Evolutionary conservation across 2,329 filamentous ascomycete species (phyloP), one percentile per base, ranked within the genome.

Genomic region (Exserohilum turcica): DNA sequence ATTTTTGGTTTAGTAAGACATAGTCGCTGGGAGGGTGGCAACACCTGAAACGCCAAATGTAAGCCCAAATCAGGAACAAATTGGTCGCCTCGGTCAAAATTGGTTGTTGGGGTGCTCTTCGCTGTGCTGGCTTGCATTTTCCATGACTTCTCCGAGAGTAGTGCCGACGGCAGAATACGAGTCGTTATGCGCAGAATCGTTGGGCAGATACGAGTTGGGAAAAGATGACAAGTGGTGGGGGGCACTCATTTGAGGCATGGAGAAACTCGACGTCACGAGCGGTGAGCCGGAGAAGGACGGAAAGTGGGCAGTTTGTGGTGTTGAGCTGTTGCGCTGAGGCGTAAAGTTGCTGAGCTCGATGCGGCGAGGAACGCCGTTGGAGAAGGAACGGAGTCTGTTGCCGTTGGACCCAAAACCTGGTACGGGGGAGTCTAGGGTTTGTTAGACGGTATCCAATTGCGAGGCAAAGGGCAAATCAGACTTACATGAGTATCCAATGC

Each of bases 261-360:
- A 63, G 42, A 64, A 73, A 50, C 66, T 72, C 43, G 73, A 65
- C 3, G 73, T 72, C 9, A 68, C 63, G n/a, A 77, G 69, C 10
- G 74, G 74, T 36, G 74, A 75, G 53, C 69, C 68, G 10, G 73
- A 70, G 54, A 75, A 77, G 10, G 69, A 75, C 15, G 74, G 72
- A 52, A 74, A 76, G 7, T 74, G 74, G 7, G 74, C 72, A 3
- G 74, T 75, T 45, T 76, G 74, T 8, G 74, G 74, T 18, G 72
- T 74, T n/a, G 69, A 67, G 4, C 62, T 43, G 43, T 60, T 69
- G 6, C 72, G 72, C 49, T 48, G 69, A 21, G 70, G 70, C 9
- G 67, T 67, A 57, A 75, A 76, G 55, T 74, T 74, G 60, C 73
- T 76, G 54, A 76, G 54, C 54, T 76, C 74, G 39, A 77, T 77